Evolutionary conservation across 139 green algal genomes (phyloP), one percentile per base, ranked within the genome.

Genomic region (Mesostigma viride): DNA sequence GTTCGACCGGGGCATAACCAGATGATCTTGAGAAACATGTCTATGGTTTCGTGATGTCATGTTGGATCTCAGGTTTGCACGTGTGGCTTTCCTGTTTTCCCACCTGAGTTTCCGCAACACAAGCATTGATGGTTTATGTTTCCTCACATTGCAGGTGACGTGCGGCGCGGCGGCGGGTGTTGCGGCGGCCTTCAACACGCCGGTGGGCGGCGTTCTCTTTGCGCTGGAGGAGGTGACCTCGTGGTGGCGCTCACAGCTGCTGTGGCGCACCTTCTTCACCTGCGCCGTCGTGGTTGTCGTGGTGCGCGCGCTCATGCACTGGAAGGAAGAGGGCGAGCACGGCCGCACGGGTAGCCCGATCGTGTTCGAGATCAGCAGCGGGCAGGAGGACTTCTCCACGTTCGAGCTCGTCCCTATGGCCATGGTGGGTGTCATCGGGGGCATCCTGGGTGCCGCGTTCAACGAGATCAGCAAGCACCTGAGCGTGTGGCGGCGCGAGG

Each of bases 131-230:
- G n/a, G n/a, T n/a, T n/a, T n/a, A n/a, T n/a, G n/a, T n/a, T n/a
- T n/a, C n/a, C n/a, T 56, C 28, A 63, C 56, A 33, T 58, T 24
- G 14, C 34, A 14, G 62, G 67, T 94, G 56, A 86, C 84, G 1
- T 87, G 77, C 61, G 88, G 88, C 3, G 78, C 87, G 20, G 85
- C 83, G 28, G 75, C 81, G 33, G 88, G 88, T 6, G 83, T 92
- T 57, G 85, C 88, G 8, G 88, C 85, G 14, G 88, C 88, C 1
- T 94, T 94, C 70, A 72, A 84, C 31, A 75, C 85, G 0, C 88
- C 87, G 5, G 81, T 94, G 33, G 88, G 88, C 30, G 88, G 88
- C 14, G 85, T 94, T 51, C 76, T 94, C 47, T 94, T 94, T 79
- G 87, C 86, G 5, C 76, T 94, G 33, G 88, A 94, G 69, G 87